Evolutionary conservation across 148 eudicot species (phyloP), one percentile per base, ranked within the genome.

Genomic region (Chenopodium berlandieri): DNA sequence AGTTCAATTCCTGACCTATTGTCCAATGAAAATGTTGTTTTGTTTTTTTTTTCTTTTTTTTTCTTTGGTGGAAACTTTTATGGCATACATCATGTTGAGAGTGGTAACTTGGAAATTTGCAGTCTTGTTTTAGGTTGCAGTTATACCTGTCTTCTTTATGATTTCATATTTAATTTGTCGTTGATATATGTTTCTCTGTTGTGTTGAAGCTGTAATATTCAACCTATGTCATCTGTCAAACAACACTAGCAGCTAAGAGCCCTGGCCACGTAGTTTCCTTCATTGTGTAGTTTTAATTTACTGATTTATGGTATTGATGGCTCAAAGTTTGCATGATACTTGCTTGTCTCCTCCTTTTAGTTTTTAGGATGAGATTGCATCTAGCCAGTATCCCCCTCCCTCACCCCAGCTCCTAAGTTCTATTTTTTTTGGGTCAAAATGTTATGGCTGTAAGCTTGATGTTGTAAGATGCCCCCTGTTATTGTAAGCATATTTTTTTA

Each of bases 401-500:
- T 37, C 44, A 37, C 44, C 44, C 44, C 44, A 37, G 44, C 44
- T 37, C 44, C 7, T 37, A 37, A 5, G 27, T 5, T 37, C 6
- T 37, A 4, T 37, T 31, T 4, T 8, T 12, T 71, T 19, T 4
- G 44, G 73, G 7, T 14, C 9, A 34, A 69, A 14, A 69, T 1
- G 16, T 69, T 4, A 17, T 69, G 47, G 73, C 11, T 69, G 37
- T 69, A 32, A 37, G 37, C 44, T 34, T 31, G 73, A 30, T 30
- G 20, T 8, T 69, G 70, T 66, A 25, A 25, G 70, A 68, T 31
- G 1, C 31, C 1, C 25, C 19, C 50, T 72, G 34, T 44, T 62
- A n/a, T 25, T 73, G 37, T 14, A 64, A 48, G 83, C 73, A 48
- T 25, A 9, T 8, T 82, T 50, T 9, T 60, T 25, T 65, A 78